Conservation (phyloP, 257 asterid genomes). For the Mentha longifolia region DNA sequence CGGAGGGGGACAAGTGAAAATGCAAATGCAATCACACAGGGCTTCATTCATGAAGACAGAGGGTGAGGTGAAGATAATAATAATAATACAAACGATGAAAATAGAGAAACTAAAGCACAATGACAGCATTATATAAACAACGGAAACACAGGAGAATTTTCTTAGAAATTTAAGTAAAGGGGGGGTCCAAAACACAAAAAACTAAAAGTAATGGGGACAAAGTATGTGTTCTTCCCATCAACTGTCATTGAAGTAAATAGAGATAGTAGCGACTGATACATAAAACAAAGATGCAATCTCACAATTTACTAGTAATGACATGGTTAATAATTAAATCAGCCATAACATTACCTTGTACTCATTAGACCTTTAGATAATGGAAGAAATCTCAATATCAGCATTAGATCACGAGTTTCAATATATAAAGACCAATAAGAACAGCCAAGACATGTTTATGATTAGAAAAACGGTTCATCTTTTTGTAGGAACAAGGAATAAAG, state of each 20-base stretch:
- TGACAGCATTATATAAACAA: not conserved
- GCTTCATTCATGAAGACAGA: not conserved
- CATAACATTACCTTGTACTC: slow-evolving; percentile 32
- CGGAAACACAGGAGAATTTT: not conserved
- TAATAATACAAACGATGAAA: not conserved
- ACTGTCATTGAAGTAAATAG: slow-evolving; percentile 21
- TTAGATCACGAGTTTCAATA: slow-evolving; percentile 25
- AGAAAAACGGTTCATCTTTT: slow-evolving; percentile 23
- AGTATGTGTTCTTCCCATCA: not conserved
- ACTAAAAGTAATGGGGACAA: not conserved
- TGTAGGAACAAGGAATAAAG: slow-evolving; percentile 24
- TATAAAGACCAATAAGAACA: slow-evolving; percentile 21
- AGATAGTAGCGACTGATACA: slow-evolving; percentile 6
- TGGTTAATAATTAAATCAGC: slow-evolving; percentile 20
- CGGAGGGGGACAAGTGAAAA: not conserved
- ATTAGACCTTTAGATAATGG: slow-evolving; percentile 17
- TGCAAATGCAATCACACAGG: not conserved
- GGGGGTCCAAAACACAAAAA: not conserved
- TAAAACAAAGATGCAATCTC: slow-evolving; percentile 31
- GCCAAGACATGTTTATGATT: slow-evolving; percentile 29
- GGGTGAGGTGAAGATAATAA: not conserved
- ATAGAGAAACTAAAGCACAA: not conserved
- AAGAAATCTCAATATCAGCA: slow-evolving; percentile 24
- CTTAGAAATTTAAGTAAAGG: not conserved
- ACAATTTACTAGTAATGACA: slow-evolving; percentile 18